phyloP scores from a whole-genome alignment of 768 basidiomycete genomes.

The Phanerochaete carnosa region DNA sequence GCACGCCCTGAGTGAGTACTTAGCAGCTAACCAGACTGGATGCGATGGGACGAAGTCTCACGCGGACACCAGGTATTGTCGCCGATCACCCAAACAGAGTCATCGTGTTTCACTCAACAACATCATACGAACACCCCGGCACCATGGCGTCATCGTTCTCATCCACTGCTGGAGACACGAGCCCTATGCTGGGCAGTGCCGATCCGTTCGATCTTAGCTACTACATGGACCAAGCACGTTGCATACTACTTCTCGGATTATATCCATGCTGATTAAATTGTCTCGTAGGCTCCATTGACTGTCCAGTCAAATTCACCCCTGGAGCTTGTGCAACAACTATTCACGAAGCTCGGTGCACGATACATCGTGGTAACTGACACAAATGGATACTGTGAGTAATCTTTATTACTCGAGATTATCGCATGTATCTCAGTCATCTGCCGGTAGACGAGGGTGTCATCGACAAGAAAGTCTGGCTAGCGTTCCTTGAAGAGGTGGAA shows the following conservation, averaged over 20 bases:
- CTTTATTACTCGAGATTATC: neutral
- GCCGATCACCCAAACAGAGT: conserved; percentile 65
- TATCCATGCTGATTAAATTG: neutral
- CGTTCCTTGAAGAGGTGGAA: conserved; percentile 52
- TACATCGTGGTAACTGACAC: conserved; percentile 84
- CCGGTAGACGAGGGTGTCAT: conserved; percentile 80
- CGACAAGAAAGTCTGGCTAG: conserved; percentile 93
- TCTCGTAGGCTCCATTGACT: conserved; percentile 74
- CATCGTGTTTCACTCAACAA: conserved; percentile 59
- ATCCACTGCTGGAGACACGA: conserved; percentile 46
- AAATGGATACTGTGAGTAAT: conserved; percentile 71
- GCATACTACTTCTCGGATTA: neutral
- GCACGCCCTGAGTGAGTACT: conserved; percentile 75
- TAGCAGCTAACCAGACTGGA: neutral
- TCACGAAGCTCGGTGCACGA: conserved; percentile 89
- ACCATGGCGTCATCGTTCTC: conserved; percentile 56
- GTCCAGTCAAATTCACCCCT: conserved; percentile 83
- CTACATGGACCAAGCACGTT: conserved; percentile 82
- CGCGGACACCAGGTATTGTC: conserved; percentile 54
- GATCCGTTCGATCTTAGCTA: conserved; percentile 80
- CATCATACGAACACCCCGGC: conserved; percentile 33
- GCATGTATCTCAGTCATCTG: neutral
- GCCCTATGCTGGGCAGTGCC: conserved; percentile 4
- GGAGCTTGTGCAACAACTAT: conserved; percentile 91
- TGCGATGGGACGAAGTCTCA: neutral